phyloP scores from a whole-genome alignment of 192 early-diverging fungal genomes.

The Spizellomyces punctatus region DNA sequence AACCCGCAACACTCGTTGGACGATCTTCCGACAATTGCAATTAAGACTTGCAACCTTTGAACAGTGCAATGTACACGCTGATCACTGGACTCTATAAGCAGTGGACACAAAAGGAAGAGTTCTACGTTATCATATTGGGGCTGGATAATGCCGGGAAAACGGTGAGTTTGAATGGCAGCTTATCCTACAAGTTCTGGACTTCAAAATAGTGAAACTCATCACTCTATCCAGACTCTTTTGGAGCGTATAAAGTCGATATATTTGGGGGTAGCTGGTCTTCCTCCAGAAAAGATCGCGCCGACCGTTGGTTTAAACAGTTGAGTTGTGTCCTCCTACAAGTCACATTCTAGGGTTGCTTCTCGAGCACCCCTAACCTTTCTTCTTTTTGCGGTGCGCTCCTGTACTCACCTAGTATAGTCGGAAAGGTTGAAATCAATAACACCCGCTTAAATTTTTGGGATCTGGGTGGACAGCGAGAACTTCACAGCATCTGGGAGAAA shows the following conservation, averaged over 20 bases:
- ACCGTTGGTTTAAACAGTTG: conserved; percentile 94
- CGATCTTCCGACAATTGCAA: too few species aligned
- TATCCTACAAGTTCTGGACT: conserved; percentile 5
- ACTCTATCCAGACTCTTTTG: conserved; percentile 75
- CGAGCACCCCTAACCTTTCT: neutral
- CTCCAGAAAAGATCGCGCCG: conserved; percentile 88
- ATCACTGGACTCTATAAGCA: conserved; percentile 88
- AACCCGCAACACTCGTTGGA: too few species aligned
- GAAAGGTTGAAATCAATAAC: conserved; percentile 71
- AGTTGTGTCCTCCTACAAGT: neutral
- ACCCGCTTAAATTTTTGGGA: conserved; percentile 90
- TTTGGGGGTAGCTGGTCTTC: conserved; percentile 69
- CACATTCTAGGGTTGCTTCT: neutral
- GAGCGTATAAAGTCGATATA: conserved; percentile 87
- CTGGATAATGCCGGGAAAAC: conserved; percentile 99
- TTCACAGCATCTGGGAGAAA: conserved; percentile 89
- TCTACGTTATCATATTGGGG: conserved; percentile 93
- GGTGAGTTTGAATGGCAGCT: conserved; percentile 43
- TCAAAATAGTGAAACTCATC: neutral
- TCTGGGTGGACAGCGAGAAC: conserved; percentile 87
- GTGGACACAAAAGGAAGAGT: conserved; percentile 87
- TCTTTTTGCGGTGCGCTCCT: neutral
- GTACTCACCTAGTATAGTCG: conserved; percentile 55
- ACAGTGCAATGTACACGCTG: conserved; percentile 81
- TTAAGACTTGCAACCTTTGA: neutral